Conservation (phyloP, 2,329 filamentous ascomycete species). For the Penicillium sp. region DNA sequence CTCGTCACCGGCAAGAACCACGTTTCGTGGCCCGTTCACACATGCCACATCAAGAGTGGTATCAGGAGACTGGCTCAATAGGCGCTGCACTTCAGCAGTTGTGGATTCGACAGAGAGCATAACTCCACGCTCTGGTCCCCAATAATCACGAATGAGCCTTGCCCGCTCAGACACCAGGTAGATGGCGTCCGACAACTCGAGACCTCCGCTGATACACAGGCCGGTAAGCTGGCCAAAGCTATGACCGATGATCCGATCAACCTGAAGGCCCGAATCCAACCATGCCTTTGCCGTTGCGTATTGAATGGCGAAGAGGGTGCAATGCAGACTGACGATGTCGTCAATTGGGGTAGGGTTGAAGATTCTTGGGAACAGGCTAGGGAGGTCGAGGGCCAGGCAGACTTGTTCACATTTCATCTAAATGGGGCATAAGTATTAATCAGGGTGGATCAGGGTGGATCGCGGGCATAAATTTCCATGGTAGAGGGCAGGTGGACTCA, state of each 20-base stretch:
- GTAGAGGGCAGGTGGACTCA: conserved; percentile 9
- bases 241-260: conserved; percentile 37
- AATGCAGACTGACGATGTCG: conserved; percentile 22
- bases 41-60: conserved; percentile 34
- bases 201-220: conserved; percentile 29
- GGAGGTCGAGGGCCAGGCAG: conserved; percentile 25
- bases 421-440: too few relatives aligned
- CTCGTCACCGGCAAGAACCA: conserved; percentile 20
- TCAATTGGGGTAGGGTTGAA: conserved; percentile 22
- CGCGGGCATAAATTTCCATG: too few relatives aligned
- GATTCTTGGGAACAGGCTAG: conserved; percentile 32
- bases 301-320: conserved; percentile 40
- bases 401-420: conserved; percentile 20
- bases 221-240: conserved; percentile 40
- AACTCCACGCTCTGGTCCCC: conserved; percentile 31
- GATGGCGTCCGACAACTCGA: conserved; percentile 31
- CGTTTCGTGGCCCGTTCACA: conserved; percentile 22
- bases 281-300: conserved; percentile 38
- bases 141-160: conserved; percentile 27
- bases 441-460: too few relatives aligned
- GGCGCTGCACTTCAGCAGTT: not conserved
- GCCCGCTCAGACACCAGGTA: conserved; percentile 30
- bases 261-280: conserved; percentile 37
- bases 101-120: conserved; percentile 33
- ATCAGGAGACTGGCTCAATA: not conserved